Evolutionary conservation across 352 stramenopile genomes (phyloP), one percentile per base, ranked within the genome.

Genomic region (Globisporangium yorkense): DNA sequence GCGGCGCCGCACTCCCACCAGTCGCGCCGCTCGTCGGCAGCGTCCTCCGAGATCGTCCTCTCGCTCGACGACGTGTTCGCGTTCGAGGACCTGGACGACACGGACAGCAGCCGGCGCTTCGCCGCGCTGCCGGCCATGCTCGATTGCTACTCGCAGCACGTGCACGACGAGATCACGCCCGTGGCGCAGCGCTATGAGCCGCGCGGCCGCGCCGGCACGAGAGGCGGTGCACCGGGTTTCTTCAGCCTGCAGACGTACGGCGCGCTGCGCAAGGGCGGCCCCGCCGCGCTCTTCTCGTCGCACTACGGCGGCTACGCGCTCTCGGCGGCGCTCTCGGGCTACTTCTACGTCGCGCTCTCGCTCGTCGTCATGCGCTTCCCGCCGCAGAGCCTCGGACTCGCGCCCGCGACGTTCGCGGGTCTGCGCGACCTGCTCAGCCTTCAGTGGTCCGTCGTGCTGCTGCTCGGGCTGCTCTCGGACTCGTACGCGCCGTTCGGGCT

Each of bases 231-330:
- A 6, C 49, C 66, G 47, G 67, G 71, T 52, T 77, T 82, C 51
- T 77, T 79, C 61, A 86, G 86, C 57, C 84, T 88, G 55, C 75
- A 91, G 54, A 69, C 83, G 56, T 91, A 86, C 67, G 80, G 79
- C 39, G 75, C 75, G 47, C 56, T 91, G 21, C 77, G 59, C 41
- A 59, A 65, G 29, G 59, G 59, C 18, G 59, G 53, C 3, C 21
- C 31, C 6, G 59, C 59, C 5, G 18, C 44, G 35, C 59, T 65
- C 13, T 44, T 65, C 20, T 56, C 59, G 21, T n/a, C 40, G 6
- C 21, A 24, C 18, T 59, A 65, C 59, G 33, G 45, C 16, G 59
- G 59, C 20, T 65, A 65, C 53, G 46, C 47, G 37, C 33, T 65
- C 29, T 65, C 59, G 5, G 59, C 51, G 9, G 44, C 37, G 29